A percentile compares a stretch with the other conserved stretches of the same genome.
Conservation (phyloP, 257 asterid genomes). For the Ligustrum vulgare region DNA sequence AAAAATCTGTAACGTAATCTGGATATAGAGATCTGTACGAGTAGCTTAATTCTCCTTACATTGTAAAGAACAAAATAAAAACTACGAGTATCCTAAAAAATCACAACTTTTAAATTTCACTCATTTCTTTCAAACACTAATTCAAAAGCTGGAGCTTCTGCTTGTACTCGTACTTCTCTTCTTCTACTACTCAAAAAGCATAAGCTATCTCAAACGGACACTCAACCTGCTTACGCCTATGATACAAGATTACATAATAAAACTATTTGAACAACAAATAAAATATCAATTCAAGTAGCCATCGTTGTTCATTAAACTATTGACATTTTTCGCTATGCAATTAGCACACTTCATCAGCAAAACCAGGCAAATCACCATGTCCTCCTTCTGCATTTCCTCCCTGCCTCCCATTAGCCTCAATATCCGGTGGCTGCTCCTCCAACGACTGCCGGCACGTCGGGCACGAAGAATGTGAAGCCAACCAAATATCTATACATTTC, state of each 20-base stretch:
- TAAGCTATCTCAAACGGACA: too few relatives aligned
- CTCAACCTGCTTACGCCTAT: background rate
- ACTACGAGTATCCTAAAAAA: too few relatives aligned
- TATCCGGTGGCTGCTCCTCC: conserved; percentile 35
- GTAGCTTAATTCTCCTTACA: too few relatives aligned
- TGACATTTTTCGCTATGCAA: background rate
- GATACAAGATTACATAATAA: background rate
- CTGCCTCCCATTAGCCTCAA: conserved; percentile 31
- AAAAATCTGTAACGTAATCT: too few relatives aligned
- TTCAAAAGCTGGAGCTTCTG: too few relatives aligned
- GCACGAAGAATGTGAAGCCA: conserved; percentile 71
- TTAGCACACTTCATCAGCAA: conserved; percentile 50
- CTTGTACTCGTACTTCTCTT: too few relatives aligned
- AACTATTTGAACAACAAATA: background rate
- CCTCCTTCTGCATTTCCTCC: conserved; percentile 27
- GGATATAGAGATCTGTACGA: too few relatives aligned
- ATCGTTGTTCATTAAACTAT: background rate
- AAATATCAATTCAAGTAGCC: background rate
- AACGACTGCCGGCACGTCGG: conserved; percentile 78
- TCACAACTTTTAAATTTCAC: too few relatives aligned
- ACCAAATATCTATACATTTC: conserved; percentile 74
- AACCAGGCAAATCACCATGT: conserved; percentile 29
- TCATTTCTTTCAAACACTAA: too few relatives aligned
- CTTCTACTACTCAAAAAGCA: too few relatives aligned
- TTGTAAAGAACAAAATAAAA: too few relatives aligned